These are phyloP conservation scores for Opeltia flavorubescens DNA, from an alignment of 495 filamentous ascomycete genomes.

Conservation along the genomic window DNA sequence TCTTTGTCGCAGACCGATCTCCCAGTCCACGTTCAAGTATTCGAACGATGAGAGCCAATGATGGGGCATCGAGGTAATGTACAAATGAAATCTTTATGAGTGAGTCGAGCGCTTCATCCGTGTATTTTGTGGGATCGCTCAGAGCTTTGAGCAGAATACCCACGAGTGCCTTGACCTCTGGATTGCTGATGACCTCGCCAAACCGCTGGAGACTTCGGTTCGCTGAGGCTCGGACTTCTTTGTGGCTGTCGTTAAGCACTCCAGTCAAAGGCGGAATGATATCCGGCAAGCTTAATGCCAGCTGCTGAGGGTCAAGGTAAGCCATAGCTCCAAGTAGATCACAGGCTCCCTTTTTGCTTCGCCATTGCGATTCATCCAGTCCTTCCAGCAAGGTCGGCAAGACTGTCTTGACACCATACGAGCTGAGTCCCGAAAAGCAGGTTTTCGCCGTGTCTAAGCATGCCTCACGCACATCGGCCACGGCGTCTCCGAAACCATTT, in stretches of 20 bases:
- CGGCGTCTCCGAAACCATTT: slow-evolving; percentile 75
- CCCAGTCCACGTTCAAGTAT: slow-evolving; percentile 86
- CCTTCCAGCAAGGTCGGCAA: slow-evolving; percentile 85
- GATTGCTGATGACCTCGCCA: slow-evolving; percentile 95
- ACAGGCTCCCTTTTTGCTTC: slow-evolving; percentile 95
- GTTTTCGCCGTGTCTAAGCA: slow-evolving; percentile 88
- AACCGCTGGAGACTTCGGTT: slow-evolving; percentile 95
- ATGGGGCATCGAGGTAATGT: slow-evolving; percentile 92
- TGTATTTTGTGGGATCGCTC: slow-evolving; percentile 94
- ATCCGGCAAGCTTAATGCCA: slow-evolving; percentile 80
- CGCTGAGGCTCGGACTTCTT: slow-evolving; percentile 81
- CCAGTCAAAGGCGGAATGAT: slow-evolving; percentile 92
- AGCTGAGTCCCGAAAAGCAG: slow-evolving; percentile 84
- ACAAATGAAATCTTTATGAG: slow-evolving; percentile 93
- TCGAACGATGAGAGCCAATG: slow-evolving; percentile 81
- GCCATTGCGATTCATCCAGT: slow-evolving; percentile 89
- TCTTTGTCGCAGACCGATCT: slow-evolving; percentile 85
- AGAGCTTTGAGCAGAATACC: slow-evolving; percentile 86
- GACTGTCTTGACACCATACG: slow-evolving; percentile 89
- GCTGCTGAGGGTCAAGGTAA: slow-evolving; percentile 86
- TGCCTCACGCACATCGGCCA: slow-evolving; percentile 77
- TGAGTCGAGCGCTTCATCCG: slow-evolving; percentile 83
- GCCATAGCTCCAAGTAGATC: slow-evolving; percentile 96
- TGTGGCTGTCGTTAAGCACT: slow-evolving; percentile 94
- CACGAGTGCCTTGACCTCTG: slow-evolving; percentile 84